Conservation (phyloP, 305 asterid species). For the Withania somnifera region DNA sequence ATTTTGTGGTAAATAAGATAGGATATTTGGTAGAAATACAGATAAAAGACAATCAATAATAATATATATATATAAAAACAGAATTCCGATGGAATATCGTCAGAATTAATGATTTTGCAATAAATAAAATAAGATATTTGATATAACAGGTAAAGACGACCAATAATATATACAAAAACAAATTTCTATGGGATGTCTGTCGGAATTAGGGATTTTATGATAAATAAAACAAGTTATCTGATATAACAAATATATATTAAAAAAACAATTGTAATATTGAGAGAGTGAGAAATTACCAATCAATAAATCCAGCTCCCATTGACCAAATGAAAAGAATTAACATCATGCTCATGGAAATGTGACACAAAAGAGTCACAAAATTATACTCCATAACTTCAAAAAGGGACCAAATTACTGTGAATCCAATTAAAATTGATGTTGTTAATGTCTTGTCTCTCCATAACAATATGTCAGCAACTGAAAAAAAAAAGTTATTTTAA, state of each 20-base stretch:
- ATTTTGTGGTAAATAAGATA: background rate
- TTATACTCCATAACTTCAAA: slow-evolving; percentile 72
- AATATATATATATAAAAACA: no score
- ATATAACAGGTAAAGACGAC: background rate
- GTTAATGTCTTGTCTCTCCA: slow-evolving; percentile 77
- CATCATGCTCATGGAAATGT: slow-evolving; percentile 43
- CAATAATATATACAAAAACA: no score
- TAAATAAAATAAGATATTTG: no score
- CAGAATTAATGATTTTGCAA: no score
- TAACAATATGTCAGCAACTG: slow-evolving; percentile 61
- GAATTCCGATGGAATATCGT: no score
- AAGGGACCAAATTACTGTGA: slow-evolving; percentile 64
- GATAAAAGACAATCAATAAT: no score
- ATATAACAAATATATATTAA: no score
- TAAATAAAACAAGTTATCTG: no score
- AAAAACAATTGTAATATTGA: no score
- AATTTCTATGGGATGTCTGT: no score
- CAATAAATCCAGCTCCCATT: slow-evolving; percentile 42
- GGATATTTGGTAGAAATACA: no score
- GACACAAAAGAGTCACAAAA: slow-evolving; percentile 31
- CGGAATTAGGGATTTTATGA: no score
- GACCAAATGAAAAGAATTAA: slow-evolving; percentile 57
- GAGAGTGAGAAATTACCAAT: slow-evolving; percentile 32
- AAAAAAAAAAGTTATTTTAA: background rate
- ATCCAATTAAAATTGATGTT: slow-evolving; percentile 44